A percentile compares a stretch with the other conserved stretches of the same genome.
These are phyloP conservation scores for Plantago elongata DNA, from an alignment of 257 asterid species.

Conservation along the genomic window DNA sequence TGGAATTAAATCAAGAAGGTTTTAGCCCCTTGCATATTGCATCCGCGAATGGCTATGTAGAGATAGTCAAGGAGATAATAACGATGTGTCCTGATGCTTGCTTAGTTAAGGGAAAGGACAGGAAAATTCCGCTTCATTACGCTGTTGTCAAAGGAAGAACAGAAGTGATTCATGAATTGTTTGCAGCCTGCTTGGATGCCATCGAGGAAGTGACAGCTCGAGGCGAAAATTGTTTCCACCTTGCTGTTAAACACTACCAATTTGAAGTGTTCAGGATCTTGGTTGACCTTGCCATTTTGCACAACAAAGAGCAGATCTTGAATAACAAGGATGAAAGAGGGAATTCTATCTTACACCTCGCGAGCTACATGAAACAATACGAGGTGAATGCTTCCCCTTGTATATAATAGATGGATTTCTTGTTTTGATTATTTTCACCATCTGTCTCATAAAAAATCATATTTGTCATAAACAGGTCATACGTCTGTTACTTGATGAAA, in stretches of 20 bases:
- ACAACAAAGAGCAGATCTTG: conserved; percentile 15
- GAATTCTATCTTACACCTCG: conserved; percentile 31
- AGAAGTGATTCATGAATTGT: conserved; percentile 18
- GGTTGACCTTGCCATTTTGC: conserved; percentile 9
- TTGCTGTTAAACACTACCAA: conserved; percentile 17
- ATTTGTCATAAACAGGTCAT: conserved; percentile 26
- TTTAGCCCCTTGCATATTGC: conserved; percentile 26
- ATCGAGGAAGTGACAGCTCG: conserved; percentile 19
- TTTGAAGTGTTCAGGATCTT: conserved; percentile 8
- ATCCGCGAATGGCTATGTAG: conserved; percentile 22
- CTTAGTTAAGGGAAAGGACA: conserved; percentile 18
- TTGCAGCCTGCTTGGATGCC: conserved; percentile 12
- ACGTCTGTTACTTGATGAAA: conserved; percentile 34
- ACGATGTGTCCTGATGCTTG: conserved; percentile 3
- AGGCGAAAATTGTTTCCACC: conserved; percentile 22
- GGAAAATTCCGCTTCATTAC: conserved; percentile 24
- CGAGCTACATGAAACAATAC: conserved; percentile 30
- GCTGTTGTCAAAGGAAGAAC: conserved; percentile 23
- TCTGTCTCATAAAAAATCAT: neutral
- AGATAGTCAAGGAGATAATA: conserved; percentile 19
- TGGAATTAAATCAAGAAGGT: conserved; percentile 22
- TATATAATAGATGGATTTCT: neutral
- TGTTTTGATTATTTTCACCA: conserved; percentile 22
- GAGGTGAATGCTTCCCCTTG: conserved; percentile 26
- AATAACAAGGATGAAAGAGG: conserved; percentile 27